Conservation (phyloP, 345 rosid species). For the Melaleuca alternifolia region DNA sequence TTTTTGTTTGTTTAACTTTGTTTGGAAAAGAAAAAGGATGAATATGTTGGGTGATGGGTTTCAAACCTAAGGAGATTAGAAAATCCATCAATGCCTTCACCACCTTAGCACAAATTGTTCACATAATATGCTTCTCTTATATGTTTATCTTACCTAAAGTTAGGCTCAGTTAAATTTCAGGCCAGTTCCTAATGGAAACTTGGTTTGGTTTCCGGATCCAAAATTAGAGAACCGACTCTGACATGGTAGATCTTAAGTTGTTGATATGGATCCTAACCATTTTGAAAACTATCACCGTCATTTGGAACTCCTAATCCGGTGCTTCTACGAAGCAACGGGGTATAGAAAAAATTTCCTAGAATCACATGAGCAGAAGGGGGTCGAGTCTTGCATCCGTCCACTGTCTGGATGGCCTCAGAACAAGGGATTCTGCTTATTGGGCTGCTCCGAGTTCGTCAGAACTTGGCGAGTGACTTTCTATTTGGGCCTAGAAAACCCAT, state of each 20-base stretch:
- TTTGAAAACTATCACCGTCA: not conserved
- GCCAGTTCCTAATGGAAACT: not conserved
- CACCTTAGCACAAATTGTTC: not conserved
- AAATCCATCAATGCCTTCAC: not conserved
- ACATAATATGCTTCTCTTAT: not conserved
- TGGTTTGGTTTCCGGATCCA: accelerated
- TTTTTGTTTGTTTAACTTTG: not conserved
- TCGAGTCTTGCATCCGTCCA: not conserved
- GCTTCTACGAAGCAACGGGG: not conserved
- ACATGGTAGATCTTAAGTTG: not conserved
- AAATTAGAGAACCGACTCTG: not conserved
- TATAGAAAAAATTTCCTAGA: not conserved
- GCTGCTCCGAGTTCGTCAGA: not conserved
- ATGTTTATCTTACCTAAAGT: not conserved
- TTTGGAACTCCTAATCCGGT: not conserved
- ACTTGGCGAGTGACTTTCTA: not conserved
- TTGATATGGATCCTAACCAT: not conserved
- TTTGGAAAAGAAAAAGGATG: not conserved
- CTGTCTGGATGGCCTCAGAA: not conserved
- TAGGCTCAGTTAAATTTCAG: not conserved
- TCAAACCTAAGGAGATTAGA: not conserved
- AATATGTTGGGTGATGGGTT: not conserved
- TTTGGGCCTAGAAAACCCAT: not conserved
- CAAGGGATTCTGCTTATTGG: not conserved
- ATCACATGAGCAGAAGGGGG: not conserved